Evolutionary conservation across 352 stramenopile genomes (phyloP), one percentile per base, ranked within the genome.

Genomic region (Globisporangium takayamanum): DNA sequence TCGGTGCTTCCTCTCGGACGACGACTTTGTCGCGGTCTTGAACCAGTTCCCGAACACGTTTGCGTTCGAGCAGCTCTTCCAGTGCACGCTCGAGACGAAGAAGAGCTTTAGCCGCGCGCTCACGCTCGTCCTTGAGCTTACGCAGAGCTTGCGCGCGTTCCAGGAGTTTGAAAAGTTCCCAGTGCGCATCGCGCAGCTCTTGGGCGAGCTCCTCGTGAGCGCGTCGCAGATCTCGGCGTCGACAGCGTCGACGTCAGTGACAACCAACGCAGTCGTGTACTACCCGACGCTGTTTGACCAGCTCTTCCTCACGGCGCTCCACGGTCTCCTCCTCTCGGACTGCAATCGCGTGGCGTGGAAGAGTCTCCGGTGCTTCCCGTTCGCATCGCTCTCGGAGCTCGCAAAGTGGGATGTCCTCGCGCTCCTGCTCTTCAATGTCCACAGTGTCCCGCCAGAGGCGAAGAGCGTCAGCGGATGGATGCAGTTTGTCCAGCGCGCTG

Each of bases 11-110:
- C 59, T 95, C 1, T 92, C 81, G 0, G 85, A 95, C 50, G 84
- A 89, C 60, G 85, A 95, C 63, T 95, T 93, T 33, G 78, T 92
- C 4, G 80, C 80, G 0, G 74, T 95, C 1, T 58, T 92, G 42
- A 88, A 91, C n/a, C 85, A 95, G 64, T 93, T 95, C 50, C 85
- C 85, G 5, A 86, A 93, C 65, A 72, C 72, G 2, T 91, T 93
- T 61, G 84, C 80, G 4, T 89, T 93, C 52, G 74, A 87, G 49
- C 84, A 93, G 54, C 46, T 93, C 2, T 90, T 91, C 36, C 60
- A 59, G 15, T 90, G 79, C 68, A 80, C 69, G 2, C 65, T 80
- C 42, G 79, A 93, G 55, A 76, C 83, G 20, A 91, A 93, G 57
- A 90, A 89, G 55, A 80, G 74, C 59, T 91, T 91, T 51, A 88